Evolutionary conservation across 768 basidiomycete genomes (phyloP).

Genomic region (Tricholoma flavovirens): DNA sequence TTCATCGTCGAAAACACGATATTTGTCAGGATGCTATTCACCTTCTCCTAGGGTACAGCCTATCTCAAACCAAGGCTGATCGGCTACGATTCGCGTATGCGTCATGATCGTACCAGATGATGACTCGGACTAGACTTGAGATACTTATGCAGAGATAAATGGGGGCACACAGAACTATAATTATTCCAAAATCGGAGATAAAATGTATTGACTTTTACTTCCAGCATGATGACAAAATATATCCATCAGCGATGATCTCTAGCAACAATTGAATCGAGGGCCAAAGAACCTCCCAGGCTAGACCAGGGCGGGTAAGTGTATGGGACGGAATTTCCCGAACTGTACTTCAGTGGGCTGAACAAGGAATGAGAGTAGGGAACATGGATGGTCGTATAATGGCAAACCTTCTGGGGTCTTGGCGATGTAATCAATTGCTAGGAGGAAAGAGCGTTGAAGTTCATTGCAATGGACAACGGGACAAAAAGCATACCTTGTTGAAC

Average conservation of each 20-base stretch:
- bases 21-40: constrained; percentile 17
- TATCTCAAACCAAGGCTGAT: constrained; percentile 43
- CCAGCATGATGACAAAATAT: constrained; percentile 5
- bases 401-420: constrained; percentile 86
- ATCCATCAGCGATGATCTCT: constrained; percentile 12
- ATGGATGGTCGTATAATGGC: constrained; percentile 8
- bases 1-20: constrained; percentile 15
- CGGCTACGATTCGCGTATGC: constrained; percentile 31
- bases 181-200: constrained; percentile 22
- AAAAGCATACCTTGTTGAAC: constrained; percentile 76
- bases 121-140: constrained; percentile 2
- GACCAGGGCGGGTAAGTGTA: too few relatives aligned
- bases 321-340: constrained; percentile 30
- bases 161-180: constrained; percentile 16
- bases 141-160: constrained; percentile 17
- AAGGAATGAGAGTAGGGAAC: not conserved
- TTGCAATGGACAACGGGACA: constrained; percentile 4
- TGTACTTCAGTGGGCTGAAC: constrained; percentile 42
- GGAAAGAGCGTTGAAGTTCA: constrained; percentile 12
- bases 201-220: constrained; percentile 2
- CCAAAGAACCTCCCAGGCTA: constrained; percentile 20
- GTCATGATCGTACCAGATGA: constrained; percentile 14
- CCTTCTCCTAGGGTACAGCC: constrained; percentile 63
- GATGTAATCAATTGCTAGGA: constrained; percentile 88
- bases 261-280: constrained; percentile 6